Evolutionary conservation across 2,329 filamentous ascomycete species (phyloP), one percentile per base, ranked within the genome.

Genomic region (Pseudocercospora cruenta): DNA sequence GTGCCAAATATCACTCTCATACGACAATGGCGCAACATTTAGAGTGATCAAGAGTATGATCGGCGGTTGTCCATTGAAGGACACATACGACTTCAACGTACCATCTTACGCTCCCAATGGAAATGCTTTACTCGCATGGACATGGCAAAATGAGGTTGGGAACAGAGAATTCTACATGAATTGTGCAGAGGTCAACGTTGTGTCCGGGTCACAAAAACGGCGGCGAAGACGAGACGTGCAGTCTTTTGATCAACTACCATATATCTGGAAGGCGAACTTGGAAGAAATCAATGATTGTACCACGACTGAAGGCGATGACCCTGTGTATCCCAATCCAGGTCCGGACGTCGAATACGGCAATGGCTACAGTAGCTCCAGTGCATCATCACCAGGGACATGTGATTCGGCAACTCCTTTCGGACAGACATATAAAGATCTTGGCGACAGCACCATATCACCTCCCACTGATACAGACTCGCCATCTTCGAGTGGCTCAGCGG

Each of bases 111-210:
- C 87, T 1, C 87, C 87, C n/a, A 67, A 82, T 79, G 78, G 85
- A 2, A 73, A 88, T 36, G 90, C 87, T 64, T 77, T 94, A 53
- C 85, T 94, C 59, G 87, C 88, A 43, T 94, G 92, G 92, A 88
- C 87, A 14, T 82, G 80, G 80, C 73, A 76, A 69, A 78, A 79
- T 62, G 67, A 73, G 24, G 60, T 68, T 10, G 91, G 91, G 26
- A 93, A 93, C 80, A 86, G 91, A 57, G 91, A 94, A 78, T 91
- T 91, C 86, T 95, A 95, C 85, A 93, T 63, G 66, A 70, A 71
- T 31, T 71, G 70, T 45, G 70, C 70, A 6, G 60, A 67, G 28
- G 65, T 71, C 28, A 87, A 85, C 68, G 88, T 93, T 39, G 75
- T 79, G 1, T 55, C 71, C 2, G 76, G 76, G 1, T 12, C 58